These are phyloP conservation scores for Friedmanniomyces simplex DNA, from an alignment of 495 filamentous ascomycete species.

Conservation along the genomic window DNA sequence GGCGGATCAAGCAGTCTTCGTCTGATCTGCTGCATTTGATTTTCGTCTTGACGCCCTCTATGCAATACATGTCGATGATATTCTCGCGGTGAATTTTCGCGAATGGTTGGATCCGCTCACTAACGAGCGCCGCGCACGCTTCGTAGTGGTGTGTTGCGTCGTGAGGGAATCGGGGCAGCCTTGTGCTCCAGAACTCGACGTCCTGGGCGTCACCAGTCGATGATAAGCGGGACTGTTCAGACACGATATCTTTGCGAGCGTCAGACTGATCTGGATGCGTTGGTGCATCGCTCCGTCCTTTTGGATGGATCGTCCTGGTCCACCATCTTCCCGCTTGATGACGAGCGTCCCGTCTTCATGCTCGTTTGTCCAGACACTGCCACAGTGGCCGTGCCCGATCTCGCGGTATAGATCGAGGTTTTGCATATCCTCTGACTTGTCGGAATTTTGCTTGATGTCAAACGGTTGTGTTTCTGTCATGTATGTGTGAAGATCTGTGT, in stretches of 20 bases:
- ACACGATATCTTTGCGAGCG: not conserved
- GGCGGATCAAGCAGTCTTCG: constrained; percentile 23
- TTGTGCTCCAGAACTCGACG: no score
- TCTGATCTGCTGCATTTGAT: constrained; percentile 11
- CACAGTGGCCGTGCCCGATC: constrained; percentile 21
- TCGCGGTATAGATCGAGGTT: no score
- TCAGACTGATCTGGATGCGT: constrained; percentile 4
- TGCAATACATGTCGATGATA: constrained; percentile 21
- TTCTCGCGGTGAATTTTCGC: constrained; percentile 4
- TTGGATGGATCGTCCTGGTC: constrained; percentile 13
- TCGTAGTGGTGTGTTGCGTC: constrained; percentile 4
- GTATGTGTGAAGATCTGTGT: no score
- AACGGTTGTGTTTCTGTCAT: no score
- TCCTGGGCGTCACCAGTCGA: constrained; percentile 6
- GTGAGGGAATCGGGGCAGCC: no score
- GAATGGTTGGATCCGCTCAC: constrained; percentile 20
- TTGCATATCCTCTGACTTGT: no score
- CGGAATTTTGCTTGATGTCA: no score
- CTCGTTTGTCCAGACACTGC: constrained; percentile 17
- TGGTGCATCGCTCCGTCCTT: constrained; percentile 20
- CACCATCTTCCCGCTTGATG: constrained; percentile 21
- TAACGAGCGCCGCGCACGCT: constrained; percentile 10
- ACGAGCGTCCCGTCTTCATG: not conserved
- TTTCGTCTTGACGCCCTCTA: not conserved
- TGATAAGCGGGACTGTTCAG: not conserved